Evolutionary conservation across 139 green algal genomes (phyloP).

Genomic region (Chloropicon primus): DNA sequence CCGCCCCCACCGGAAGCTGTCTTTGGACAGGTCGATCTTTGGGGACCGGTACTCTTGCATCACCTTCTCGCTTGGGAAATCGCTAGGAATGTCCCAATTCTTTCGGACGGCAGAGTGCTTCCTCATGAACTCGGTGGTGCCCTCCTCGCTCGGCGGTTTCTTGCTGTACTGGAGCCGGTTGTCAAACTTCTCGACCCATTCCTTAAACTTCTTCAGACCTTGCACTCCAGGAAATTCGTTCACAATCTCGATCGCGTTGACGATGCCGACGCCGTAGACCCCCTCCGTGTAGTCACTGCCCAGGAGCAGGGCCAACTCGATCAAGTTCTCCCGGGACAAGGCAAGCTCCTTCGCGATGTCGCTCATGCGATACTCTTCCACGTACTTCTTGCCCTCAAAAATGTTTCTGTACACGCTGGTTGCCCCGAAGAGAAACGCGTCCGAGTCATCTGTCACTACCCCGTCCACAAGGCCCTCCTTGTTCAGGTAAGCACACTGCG

Average conservation of each 20-base stretch:
- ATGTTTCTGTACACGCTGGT: conserved; percentile 76
- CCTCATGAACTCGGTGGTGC: conserved; percentile 42
- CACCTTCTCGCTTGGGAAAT: conserved; percentile 53
- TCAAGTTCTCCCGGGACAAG: conserved; percentile 42
- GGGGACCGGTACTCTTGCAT: conserved; percentile 36
- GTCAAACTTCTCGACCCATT: conserved; percentile 41
- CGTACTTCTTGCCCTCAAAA: conserved; percentile 69
- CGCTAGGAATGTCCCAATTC: conserved; percentile 59
- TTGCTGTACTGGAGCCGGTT: conserved; percentile 16
- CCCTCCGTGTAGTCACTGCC: conserved; percentile 87
- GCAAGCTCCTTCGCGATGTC: conserved; percentile 77
- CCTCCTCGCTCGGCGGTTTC: conserved; percentile 27
- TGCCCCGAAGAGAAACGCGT: conserved; percentile 85
- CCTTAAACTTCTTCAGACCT: conserved; percentile 36
- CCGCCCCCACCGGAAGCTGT: conserved; percentile 48
- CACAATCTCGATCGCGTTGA: conserved; percentile 91
- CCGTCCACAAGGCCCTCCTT: conserved; percentile 77
- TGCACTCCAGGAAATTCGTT: conserved; percentile 46
- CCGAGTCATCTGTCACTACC: conserved; percentile 95
- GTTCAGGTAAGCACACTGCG: conserved; percentile 68
- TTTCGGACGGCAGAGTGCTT: conserved; percentile 33
- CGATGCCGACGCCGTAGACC: conserved; percentile 72
- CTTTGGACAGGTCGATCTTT: conserved; percentile 29
- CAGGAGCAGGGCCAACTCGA: conserved; percentile 78
- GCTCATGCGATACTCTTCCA: conserved; percentile 73